Conservation (phyloP, 352 stramenopile genomes). For the Globisporangium okanoganense region DNA sequence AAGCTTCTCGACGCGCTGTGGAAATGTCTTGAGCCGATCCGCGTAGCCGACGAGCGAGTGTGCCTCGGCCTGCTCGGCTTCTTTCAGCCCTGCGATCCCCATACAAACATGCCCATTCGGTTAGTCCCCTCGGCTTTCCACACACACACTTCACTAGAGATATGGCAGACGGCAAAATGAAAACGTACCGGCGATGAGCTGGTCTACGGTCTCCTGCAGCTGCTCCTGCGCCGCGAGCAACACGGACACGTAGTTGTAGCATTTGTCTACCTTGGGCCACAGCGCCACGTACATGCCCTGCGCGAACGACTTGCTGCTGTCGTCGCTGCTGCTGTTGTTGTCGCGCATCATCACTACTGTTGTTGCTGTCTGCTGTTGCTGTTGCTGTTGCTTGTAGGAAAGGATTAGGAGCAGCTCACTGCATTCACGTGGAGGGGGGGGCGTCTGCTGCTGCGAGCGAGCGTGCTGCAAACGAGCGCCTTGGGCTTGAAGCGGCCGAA, state of each 20-base stretch:
- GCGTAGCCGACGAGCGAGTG: constrained; percentile 67
- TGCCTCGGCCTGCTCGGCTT: constrained; percentile 51
- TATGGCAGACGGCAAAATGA: not conserved
- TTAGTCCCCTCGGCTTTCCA: not conserved
- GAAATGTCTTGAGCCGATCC: constrained; percentile 68
- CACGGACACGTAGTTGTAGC: constrained; percentile 69
- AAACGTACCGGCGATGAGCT: constrained; percentile 46
- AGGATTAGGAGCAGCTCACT: no score
- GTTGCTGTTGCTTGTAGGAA: no score
- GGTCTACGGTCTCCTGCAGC: constrained; percentile 62
- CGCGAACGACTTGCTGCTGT: constrained; percentile 31
- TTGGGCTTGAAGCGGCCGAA: not conserved
- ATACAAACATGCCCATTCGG: not conserved
- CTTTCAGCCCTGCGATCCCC: constrained; percentile 38
- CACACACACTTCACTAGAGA: not conserved
- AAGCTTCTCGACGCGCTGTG: constrained; percentile 51
- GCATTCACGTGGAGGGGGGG: no score
- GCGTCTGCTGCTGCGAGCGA: not conserved
- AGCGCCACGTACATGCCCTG: constrained; percentile 77
- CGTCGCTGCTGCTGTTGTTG: not conserved
- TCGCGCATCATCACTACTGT: constrained; percentile 12
- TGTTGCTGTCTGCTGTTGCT: not conserved
- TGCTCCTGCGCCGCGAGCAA: constrained; percentile 67
- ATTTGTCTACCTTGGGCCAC: constrained; percentile 83
- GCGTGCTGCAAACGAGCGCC: not conserved